Evolutionary conservation across 2,329 filamentous ascomycete genomes (phyloP), one percentile per base, ranked within the genome.

Genomic region (Ascochyta rabiei): DNA sequence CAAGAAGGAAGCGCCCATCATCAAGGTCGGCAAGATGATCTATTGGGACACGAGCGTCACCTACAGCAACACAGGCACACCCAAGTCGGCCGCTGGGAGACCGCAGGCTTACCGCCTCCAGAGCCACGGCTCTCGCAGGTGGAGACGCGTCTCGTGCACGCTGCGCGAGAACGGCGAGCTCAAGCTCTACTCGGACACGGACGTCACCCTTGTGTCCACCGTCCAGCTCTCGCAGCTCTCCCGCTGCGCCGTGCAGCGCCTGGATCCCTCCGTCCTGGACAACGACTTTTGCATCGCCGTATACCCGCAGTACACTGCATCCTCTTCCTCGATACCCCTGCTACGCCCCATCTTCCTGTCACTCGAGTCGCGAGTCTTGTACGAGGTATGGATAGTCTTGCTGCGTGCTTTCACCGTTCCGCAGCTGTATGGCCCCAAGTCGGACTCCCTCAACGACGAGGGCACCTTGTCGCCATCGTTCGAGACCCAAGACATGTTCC

Each of bases 381-480:
- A 96, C 67, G 95, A 99, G 72, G 95, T 97, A 12, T 99, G 95
- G 95, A 93, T 96, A 67, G 93, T 96, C 6, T 80, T 99, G 9
- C 76, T 99, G 26, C 86, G 93, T 59, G 92, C 93, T 0, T 97
- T 97, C 73, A 91, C 93, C 0, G 88, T 96, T 40, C 93, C 95
- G 0, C 92, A 97, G 66, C 82, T 98, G 12, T 98, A 96, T 70
- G 90, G 87, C 2, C 83, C 84, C n/a, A 82, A 84, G 57, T 77
- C 79, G 58, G 70, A 72, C 76, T 53, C 71, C 61, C 24, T 80
- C 76, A 60, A 69, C 74, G 74, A 73, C 23, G 72, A 77, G 23
- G 66, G 72, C 15, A 59, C 69, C 10, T 49, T 69, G 19, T 71
- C 72, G n/a, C 71, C 73, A 19, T 69, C 70, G 7, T 73, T 73